A percentile compares a stretch with the other conserved stretches of the same genome.
These are phyloP conservation scores for Hygrophorus russula DNA, from an alignment of 768 basidiomycete genomes.

Conservation along the genomic window DNA sequence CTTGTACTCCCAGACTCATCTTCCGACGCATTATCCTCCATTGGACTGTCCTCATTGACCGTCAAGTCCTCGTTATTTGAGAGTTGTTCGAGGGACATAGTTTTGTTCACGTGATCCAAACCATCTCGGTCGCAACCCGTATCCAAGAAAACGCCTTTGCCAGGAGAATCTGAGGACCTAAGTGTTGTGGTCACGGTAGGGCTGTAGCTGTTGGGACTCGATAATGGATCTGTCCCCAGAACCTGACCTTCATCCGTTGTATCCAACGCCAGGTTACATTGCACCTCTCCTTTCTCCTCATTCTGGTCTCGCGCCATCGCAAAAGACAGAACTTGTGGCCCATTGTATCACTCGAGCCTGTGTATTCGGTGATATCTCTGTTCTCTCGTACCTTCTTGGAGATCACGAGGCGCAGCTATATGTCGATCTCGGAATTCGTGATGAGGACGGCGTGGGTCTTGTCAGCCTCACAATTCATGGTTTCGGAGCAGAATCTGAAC, in stretches of 20 bases:
- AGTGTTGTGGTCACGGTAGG: not conserved
- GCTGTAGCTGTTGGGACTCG: slow-evolving; percentile 11
- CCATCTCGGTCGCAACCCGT: not conserved
- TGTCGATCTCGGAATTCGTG: slow-evolving; percentile 58
- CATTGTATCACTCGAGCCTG: slow-evolving; percentile 71
- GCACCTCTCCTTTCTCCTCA: slow-evolving; percentile 51
- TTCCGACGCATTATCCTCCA: slow-evolving; percentile 12
- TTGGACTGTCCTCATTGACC: slow-evolving; percentile 12
- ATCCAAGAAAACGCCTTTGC: not conserved
- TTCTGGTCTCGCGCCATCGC: slow-evolving; percentile 55
- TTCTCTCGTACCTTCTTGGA: slow-evolving; percentile 61
- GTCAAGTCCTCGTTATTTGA: slow-evolving; percentile 17
- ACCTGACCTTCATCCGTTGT: slow-evolving; percentile 71
- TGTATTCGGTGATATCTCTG: slow-evolving; percentile 62
- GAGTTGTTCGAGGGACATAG: no score
- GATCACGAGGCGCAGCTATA: slow-evolving; percentile 56
- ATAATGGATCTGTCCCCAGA: slow-evolving; percentile 52
- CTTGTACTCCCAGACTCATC: slow-evolving; percentile 14
- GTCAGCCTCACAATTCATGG: slow-evolving; percentile 72
- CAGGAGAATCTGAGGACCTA: not conserved
- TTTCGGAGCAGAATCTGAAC: slow-evolving; percentile 71
- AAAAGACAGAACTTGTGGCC: slow-evolving; percentile 58
- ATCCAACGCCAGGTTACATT: slow-evolving; percentile 58
- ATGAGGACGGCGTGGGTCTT: slow-evolving; percentile 80
- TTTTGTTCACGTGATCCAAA: slow-evolving; percentile 29